These are phyloP conservation scores for Diacronema lutheri DNA, from an alignment of 78 protist genomes.

Conservation along the genomic window DNA sequence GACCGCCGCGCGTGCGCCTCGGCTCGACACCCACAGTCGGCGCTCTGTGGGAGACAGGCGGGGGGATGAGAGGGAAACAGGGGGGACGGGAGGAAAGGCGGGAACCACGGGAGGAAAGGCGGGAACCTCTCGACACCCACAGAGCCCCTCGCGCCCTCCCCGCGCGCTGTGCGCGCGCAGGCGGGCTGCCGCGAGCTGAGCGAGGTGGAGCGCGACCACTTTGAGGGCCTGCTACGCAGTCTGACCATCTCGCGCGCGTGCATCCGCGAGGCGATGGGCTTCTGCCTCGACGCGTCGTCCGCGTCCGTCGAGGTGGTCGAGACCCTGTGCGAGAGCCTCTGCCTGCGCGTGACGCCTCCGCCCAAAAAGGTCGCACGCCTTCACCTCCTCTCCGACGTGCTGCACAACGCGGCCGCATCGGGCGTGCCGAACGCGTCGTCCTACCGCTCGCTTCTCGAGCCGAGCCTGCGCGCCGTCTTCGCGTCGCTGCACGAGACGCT, in stretches of 20 bases:
- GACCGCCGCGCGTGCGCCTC: too few relatives aligned
- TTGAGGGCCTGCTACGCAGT: background rate
- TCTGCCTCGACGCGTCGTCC: background rate
- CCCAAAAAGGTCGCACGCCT: conserved; percentile 30
- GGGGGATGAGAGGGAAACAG: too few relatives aligned
- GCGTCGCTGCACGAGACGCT: background rate
- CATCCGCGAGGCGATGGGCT: conserved; percentile 23
- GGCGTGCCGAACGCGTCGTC: background rate
- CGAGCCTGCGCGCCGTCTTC: background rate
- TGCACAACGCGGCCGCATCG: conserved; percentile 8
- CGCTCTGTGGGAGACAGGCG: too few relatives aligned
- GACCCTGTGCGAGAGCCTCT: background rate
- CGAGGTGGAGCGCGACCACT: conserved; percentile 10
- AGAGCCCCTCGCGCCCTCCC: too few relatives aligned
- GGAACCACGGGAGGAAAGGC: too few relatives aligned
- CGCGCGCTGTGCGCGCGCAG: too few relatives aligned
- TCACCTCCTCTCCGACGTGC: conserved; percentile 25
- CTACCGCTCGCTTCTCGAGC: conserved; percentile 2
- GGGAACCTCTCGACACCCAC: too few relatives aligned
- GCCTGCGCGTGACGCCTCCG: conserved; percentile 2
- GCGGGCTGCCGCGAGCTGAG: background rate
- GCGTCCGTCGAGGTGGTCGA: conserved; percentile 12
- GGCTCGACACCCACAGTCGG: too few relatives aligned
- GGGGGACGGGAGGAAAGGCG: too few relatives aligned
- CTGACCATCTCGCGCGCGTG: background rate